phyloP scores from a whole-genome alignment of 768 basidiomycete species.

The Mycena maculata region DNA sequence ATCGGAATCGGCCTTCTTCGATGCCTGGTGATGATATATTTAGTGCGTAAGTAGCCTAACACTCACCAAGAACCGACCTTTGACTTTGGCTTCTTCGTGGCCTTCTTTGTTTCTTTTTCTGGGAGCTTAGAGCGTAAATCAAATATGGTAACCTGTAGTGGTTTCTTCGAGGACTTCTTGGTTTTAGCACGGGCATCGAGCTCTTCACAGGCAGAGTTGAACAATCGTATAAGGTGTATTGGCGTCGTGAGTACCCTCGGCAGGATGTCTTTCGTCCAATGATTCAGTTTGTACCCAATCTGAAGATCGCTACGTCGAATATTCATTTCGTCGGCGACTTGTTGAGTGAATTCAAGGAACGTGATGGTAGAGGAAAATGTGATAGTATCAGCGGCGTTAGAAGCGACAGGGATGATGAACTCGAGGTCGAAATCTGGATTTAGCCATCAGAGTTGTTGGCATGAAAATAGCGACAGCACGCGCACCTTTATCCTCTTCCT shows the following conservation, averaged over 20 bases:
- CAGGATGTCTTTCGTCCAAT: not conserved
- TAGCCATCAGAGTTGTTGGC: no score
- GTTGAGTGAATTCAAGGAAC: not conserved
- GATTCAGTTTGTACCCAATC: not conserved
- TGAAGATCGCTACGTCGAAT: not conserved
- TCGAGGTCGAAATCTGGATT: not conserved
- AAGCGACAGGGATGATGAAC: not conserved
- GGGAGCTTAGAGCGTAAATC: not conserved
- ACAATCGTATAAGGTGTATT: not conserved
- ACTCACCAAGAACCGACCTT: not conserved
- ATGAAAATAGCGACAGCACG: no score
- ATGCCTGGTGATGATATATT: not conserved
- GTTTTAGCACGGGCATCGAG: not conserved
- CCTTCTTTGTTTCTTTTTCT: not conserved
- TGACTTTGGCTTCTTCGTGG: not conserved
- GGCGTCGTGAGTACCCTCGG: not conserved
- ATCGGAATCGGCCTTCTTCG: not conserved
- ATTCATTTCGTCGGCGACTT: constrained; percentile 3
- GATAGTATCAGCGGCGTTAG: not conserved
- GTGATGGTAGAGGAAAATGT: not conserved
- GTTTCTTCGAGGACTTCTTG: not conserved
- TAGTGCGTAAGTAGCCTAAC: not conserved
- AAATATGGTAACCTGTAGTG: not conserved
- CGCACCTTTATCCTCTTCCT: no score
- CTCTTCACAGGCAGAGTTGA: not conserved